A percentile compares a stretch with the other conserved stretches of the same genome.
phyloP scores from a whole-genome alignment of 192 early-diverging fungal species.

The Podochytrium sp. region DNA sequence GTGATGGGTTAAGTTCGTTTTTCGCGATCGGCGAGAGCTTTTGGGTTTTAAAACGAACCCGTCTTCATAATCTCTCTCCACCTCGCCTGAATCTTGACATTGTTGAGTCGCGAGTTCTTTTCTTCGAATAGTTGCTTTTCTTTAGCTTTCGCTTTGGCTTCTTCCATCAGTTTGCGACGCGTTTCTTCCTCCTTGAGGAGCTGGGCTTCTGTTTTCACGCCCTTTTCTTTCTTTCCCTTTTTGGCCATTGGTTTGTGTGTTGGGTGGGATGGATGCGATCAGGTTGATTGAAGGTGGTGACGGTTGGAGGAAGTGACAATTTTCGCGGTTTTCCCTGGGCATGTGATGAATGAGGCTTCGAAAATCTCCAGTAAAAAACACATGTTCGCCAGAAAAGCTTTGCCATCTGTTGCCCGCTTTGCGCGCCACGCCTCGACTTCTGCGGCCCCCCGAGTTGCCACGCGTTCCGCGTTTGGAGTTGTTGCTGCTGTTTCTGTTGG shows the following conservation, averaged over 20 bases:
- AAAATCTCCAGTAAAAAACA: not conserved
- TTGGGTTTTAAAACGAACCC: conserved; percentile 34
- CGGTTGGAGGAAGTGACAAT: too few relatives aligned
- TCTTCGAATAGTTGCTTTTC: conserved; percentile 54
- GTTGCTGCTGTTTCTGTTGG: not conserved
- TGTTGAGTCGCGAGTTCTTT: conserved; percentile 57
- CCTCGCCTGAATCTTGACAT: conserved; percentile 61
- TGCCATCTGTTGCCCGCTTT: not conserved
- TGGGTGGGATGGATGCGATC: too few relatives aligned
- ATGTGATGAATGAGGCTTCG: too few relatives aligned
- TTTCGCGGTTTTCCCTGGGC: too few relatives aligned
- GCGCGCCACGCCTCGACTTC: not conserved
- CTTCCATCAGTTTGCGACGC: conserved; percentile 48
- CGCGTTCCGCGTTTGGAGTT: not conserved
- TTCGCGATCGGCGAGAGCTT: not conserved
- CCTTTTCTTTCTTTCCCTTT: conserved; percentile 57
- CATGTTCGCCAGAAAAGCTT: not conserved
- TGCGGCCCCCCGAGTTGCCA: not conserved
- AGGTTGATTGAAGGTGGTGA: too few relatives aligned
- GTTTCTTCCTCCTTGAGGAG: conserved; percentile 57
- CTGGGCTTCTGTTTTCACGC: conserved; percentile 52
- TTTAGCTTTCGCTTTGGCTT: conserved; percentile 57
- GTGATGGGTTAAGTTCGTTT: not conserved
- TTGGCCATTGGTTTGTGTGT: conserved; percentile 32
- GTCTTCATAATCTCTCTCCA: conserved; percentile 69